Evolutionary conservation across 164 flowering plant species (phyloP).

Genomic region (Litsea cubeba): DNA sequence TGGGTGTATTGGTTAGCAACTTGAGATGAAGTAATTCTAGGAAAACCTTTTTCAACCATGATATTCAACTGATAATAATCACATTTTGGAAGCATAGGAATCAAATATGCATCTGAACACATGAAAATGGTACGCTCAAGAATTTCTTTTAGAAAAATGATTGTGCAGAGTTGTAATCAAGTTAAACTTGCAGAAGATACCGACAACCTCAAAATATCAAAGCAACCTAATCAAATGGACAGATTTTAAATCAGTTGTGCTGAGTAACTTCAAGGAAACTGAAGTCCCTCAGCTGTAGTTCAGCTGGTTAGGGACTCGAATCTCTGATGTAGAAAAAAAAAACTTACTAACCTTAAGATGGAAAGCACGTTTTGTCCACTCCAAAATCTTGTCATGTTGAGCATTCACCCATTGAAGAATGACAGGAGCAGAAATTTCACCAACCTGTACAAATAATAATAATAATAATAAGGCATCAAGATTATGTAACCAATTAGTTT

Average conservation of each 20-base stretch:
- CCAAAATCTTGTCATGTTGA: conserved; percentile 56
- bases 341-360: conserved; percentile 54
- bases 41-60: neutral
- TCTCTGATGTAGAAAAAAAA: too few species aligned
- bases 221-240: neutral
- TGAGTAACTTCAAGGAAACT: neutral
- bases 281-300: too few species aligned
- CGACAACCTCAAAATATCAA: neutral
- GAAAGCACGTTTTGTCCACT: conserved; percentile 78
- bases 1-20: too few species aligned
- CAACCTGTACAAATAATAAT: conserved; percentile 60
- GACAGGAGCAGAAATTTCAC: conserved; percentile 50
- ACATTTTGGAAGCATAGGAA: neutral
- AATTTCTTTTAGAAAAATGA: neutral
- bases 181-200: neutral
- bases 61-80: neutral
- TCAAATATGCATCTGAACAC: neutral
- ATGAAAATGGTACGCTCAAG: neutral
- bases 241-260: neutral
- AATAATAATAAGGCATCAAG: neutral
- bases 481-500: neutral
- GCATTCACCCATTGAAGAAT: conserved; percentile 79
- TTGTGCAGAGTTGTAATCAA: too few species aligned
- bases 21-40: too few species aligned
- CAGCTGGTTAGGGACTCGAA: too few species aligned